Conservation (phyloP, 1,284 basidiomycete species). For the Cryptococcus jaspeensis region DNA sequence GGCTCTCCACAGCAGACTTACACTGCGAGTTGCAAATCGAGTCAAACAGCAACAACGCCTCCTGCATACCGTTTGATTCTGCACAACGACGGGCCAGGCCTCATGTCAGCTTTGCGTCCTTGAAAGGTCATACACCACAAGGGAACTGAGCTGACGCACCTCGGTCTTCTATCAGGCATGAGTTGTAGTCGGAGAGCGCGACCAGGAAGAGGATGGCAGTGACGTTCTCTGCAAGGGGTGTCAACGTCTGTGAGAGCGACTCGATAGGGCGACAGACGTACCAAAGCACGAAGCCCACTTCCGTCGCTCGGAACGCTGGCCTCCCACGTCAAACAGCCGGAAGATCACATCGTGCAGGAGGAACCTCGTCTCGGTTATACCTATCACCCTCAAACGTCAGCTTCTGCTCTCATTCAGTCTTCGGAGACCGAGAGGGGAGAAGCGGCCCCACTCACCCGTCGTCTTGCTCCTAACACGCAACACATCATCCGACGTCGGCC, state of each 20-base stretch:
- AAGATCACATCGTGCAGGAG: conserved; percentile 50
- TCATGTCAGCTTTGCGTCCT: not conserved
- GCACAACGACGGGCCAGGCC: no score
- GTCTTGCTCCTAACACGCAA: conserved; percentile 82
- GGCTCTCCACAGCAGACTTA: conserved; percentile 16
- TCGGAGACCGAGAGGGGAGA: not conserved
- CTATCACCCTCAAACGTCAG: conserved; percentile 38
- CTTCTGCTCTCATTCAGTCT: not conserved
- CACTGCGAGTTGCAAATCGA: conserved; percentile 80
- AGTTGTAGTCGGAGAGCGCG: conserved; percentile 90
- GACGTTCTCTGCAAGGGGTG: conserved; percentile 60
- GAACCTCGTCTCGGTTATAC: conserved; percentile 92
- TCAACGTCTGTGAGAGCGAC: no score
- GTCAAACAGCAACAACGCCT: conserved; percentile 92
- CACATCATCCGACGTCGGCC: conserved; percentile 76
- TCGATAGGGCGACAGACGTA: no score
- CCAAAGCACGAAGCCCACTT: conserved; percentile 68
- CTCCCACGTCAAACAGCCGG: conserved; percentile 90
- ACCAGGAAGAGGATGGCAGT: conserved; percentile 93
- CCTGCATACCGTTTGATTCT: conserved; percentile 99
- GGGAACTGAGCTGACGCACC: no score
- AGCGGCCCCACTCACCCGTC: conserved; percentile 19
- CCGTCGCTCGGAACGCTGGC: conserved; percentile 62
- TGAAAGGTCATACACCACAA: no score
- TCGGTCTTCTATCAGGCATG: conserved; percentile 89